phyloP scores from a whole-genome alignment of 2,329 filamentous ascomycete genomes.

The Pseudopithomyces chartarum region DNA sequence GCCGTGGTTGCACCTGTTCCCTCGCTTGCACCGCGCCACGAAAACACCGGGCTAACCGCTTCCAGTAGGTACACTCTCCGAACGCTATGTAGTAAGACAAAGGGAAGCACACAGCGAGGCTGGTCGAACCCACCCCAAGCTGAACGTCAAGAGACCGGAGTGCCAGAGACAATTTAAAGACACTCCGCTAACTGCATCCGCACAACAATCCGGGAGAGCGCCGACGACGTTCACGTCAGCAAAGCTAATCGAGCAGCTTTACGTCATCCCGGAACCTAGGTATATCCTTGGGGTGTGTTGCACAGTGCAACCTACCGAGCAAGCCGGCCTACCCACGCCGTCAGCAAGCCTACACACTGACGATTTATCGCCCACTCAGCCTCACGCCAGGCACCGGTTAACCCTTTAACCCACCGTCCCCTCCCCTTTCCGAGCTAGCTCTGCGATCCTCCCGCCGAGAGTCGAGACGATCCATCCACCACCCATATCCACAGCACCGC shows the following conservation, averaged over 20 bases:
- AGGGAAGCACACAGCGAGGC: neutral
- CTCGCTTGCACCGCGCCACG: conserved; percentile 2
- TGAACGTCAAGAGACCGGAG: too few species aligned
- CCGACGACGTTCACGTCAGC: neutral
- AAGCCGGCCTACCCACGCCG: conserved; percentile 5
- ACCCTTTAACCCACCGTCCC: conserved; percentile 8
- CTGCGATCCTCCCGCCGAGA: conserved; percentile 5
- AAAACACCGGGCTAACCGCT: neutral
- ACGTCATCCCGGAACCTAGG: conserved; percentile 13
- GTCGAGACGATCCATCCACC: neutral
- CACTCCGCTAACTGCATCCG: neutral
- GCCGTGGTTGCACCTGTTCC: neutral
- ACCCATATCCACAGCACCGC: neutral
- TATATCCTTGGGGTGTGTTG: conserved; percentile 2
- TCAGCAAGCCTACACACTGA: conserved; percentile 1
- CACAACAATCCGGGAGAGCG: neutral
- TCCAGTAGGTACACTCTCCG: neutral
- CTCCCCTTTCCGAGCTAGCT: neutral
- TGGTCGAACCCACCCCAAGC: too few species aligned
- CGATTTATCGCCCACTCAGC: conserved; percentile 2
- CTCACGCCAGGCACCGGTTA: neutral
- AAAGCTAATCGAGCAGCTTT: conserved; percentile 5
- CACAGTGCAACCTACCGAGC: conserved; percentile 3
- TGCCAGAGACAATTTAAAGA: too few species aligned
- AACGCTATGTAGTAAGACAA: neutral